Evolutionary conservation across 2,329 filamentous ascomycete species (phyloP).

Genomic region (Arthrobotrys pseudoclavata): DNA sequence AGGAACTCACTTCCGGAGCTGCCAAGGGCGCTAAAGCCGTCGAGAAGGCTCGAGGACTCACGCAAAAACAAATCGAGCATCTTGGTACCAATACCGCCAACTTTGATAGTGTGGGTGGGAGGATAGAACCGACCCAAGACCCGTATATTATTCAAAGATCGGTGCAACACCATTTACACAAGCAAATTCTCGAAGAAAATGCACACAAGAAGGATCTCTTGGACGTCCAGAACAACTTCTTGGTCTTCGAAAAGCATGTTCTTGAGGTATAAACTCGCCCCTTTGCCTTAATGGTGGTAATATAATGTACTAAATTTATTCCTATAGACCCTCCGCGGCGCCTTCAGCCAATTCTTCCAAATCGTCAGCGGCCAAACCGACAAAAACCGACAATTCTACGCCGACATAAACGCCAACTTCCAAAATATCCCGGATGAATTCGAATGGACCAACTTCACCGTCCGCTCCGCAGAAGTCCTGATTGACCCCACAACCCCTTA

Average conservation of each 20-base stretch:
- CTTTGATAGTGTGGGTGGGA: conserved; percentile 77
- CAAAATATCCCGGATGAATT: conserved; percentile 86
- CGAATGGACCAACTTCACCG: conserved; percentile 89
- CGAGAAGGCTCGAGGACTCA: conserved; percentile 85
- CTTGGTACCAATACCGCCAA: conserved; percentile 86
- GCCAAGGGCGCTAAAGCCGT: conserved; percentile 90
- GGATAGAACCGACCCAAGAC: conserved; percentile 79
- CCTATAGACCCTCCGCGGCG: conserved; percentile 80
- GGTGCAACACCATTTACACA: conserved; percentile 85
- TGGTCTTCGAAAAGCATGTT: conserved; percentile 87
- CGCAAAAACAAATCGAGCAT: conserved; percentile 96
- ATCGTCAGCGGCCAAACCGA: conserved; percentile 84
- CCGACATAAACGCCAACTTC: conserved; percentile 79
- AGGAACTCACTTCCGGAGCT: conserved; percentile 85
- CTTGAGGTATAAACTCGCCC: conserved; percentile 66
- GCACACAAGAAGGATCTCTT: conserved; percentile 93
- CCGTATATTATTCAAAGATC: conserved; percentile 89
- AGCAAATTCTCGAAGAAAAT: conserved; percentile 95
- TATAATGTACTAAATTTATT: conserved; percentile 60
- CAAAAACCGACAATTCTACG: conserved; percentile 82
- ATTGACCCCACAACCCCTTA: conserved; percentile 82
- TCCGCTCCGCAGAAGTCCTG: conserved; percentile 78
- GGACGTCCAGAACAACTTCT: conserved; percentile 89
- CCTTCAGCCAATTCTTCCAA: conserved; percentile 85
- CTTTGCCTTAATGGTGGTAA: background rate